Conservation (phyloP, 768 basidiomycete genomes). For the Galerina marginata region DNA sequence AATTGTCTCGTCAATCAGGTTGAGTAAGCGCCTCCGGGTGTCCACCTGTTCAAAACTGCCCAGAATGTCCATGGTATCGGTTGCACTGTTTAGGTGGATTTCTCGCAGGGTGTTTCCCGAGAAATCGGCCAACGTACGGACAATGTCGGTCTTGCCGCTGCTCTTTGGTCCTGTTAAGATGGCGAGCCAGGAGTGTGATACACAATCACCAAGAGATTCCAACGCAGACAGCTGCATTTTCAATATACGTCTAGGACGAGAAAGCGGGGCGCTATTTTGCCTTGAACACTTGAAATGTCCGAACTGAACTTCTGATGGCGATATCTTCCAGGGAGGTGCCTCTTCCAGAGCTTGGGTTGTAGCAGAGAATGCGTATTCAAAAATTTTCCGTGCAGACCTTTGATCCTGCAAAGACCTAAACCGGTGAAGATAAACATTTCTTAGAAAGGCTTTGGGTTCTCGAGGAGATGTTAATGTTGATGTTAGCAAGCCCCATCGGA, state of each 20-base stretch:
- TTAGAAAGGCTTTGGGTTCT: slow-evolving; percentile 69
- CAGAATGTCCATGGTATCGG: slow-evolving; percentile 92
- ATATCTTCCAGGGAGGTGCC: slow-evolving; percentile 46
- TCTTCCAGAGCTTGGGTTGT: slow-evolving; percentile 26
- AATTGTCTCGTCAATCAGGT: slow-evolving; percentile 46
- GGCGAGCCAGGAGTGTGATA: slow-evolving; percentile 84
- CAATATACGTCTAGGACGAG: slow-evolving; percentile 55
- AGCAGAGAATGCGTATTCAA: slow-evolving; percentile 54
- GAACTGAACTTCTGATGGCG: slow-evolving; percentile 60
- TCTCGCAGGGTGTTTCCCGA: slow-evolving; percentile 74
- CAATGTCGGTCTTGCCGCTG: slow-evolving; percentile 81
- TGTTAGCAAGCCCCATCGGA: slow-evolving; percentile 81
- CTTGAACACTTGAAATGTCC: slow-evolving; percentile 61
- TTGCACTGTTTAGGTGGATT: slow-evolving; percentile 81
- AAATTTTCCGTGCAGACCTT: slow-evolving; percentile 51
- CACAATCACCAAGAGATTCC: slow-evolving; percentile 76
- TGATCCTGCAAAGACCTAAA: slow-evolving; percentile 83
- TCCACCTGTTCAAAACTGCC: slow-evolving; percentile 96
- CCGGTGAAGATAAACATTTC: slow-evolving; percentile 81
- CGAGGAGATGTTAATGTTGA: slow-evolving; percentile 31
- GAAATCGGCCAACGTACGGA: slow-evolving; percentile 71
- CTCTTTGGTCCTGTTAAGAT: slow-evolving; percentile 80
- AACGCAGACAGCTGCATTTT: slow-evolving; percentile 68
- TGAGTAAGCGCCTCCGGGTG: slow-evolving; percentile 41
- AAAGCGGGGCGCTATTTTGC: slow-evolving; percentile 36